Percentiles rank a stretch among this genome's conserved stretches.
phyloP scores from a whole-genome alignment of 192 early-diverging fungal species.

The Coemansia sp. region DNA sequence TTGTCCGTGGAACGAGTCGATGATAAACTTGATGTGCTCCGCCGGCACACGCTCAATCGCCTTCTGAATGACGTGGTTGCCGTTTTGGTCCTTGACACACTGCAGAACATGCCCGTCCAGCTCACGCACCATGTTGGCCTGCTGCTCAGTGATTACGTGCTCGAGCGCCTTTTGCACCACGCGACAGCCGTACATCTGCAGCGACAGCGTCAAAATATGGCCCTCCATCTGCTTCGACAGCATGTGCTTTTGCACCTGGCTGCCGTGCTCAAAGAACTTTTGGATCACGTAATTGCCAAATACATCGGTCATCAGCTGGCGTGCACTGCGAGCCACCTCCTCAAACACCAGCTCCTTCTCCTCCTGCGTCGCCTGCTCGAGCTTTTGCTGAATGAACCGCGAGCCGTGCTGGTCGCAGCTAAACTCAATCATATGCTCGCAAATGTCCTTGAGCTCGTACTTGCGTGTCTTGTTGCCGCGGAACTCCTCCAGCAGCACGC shows the following conservation, averaged over 20 bases:
- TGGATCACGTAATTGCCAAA: slow-evolving; percentile 99
- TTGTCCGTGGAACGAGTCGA: slow-evolving; percentile 96
- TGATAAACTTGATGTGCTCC: slow-evolving; percentile 93
- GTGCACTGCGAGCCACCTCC: slow-evolving; percentile 85
- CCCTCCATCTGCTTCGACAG: slow-evolving; percentile 95
- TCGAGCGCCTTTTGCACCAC: slow-evolving; percentile 99
- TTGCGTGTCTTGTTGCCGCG: slow-evolving; percentile 96
- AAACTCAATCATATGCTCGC: slow-evolving; percentile 92
- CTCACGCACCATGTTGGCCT: slow-evolving; percentile 86
- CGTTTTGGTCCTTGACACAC: slow-evolving; percentile 99
- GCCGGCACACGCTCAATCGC: slow-evolving; percentile 95
- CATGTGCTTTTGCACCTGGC: slow-evolving; percentile 86
- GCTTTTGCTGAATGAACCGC: slow-evolving; percentile 97
- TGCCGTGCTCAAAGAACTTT: slow-evolving; percentile 99
- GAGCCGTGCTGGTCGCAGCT: slow-evolving; percentile 98
- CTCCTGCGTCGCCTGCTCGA: slow-evolving; percentile 87
- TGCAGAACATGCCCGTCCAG: slow-evolving; percentile 94
- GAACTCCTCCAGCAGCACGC: slow-evolving; percentile 93
- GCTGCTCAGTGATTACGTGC: slow-evolving; percentile 87
- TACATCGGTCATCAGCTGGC: slow-evolving; percentile 97
- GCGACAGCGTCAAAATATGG: slow-evolving; percentile 86
- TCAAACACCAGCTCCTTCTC: slow-evolving; percentile 98
- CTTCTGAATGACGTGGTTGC: slow-evolving; percentile 99
- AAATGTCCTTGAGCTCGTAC: slow-evolving; percentile 96
- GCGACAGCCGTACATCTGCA: slow-evolving; percentile 99